Evolutionary conservation across 176 grass and related monocot species (phyloP), one percentile per base, ranked within the genome.

Genomic region (Eragrostis nindensis): DNA sequence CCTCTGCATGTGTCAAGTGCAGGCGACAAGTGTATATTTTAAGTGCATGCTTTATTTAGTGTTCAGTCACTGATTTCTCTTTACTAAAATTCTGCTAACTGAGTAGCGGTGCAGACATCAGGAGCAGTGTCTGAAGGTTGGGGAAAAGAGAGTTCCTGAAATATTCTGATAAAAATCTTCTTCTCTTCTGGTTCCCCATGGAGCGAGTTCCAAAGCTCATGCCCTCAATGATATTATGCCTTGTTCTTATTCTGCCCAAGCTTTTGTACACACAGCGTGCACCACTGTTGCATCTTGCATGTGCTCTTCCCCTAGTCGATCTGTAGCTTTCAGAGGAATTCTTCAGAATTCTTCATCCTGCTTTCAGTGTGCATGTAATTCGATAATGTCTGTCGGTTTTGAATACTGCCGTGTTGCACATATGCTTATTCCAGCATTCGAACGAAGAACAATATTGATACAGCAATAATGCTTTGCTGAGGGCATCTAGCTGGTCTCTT

Each of bases 231-330:
- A 89, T 86, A 64, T 73, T 90, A 86, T 86, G 83, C 83, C 74
- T 78, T 52, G 67, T 82, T 68, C 67, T 86, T 86, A 74, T 90
- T 90, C 83, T 90, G 79, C 78, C 79, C 79, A 78, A 57, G 83
- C 74, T 86, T 86, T 90, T 77, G 40, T 67, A 11, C 59, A 71
- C 86, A 80, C 30, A 43, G 50, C 42, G 46, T 80, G 76, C 72
- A 22, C 29, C 52, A 42, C 78, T 73, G 53, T 82, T 73, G 82
- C 65, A 26, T 36, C 62, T 36, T 64, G 62, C 62, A 64, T 64
- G 62, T 67, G 82, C 54, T 42, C 72, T 46, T 73, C 68, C 65
- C 32, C 83, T 43, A 76, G 64, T 65, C 74, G 74, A 56, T 54
- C 70, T 17, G 8, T 44, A 68, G 18, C 71, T 56, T 54, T 71